Conservation (phyloP, 176 grass and related monocot genomes). For the Areca catechu region DNA sequence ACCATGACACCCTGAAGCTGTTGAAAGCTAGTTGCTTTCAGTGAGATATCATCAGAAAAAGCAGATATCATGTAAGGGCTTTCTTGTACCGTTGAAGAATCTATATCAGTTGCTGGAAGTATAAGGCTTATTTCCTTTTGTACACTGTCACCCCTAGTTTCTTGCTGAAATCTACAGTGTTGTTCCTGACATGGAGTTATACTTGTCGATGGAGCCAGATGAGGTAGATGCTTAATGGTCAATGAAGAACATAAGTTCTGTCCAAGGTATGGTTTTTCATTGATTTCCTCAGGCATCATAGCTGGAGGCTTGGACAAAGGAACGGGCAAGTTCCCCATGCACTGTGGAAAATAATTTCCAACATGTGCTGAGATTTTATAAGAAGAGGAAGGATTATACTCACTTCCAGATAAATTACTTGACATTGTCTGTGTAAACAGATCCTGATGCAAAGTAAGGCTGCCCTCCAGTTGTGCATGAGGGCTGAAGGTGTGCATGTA, state of each 20-base stretch:
- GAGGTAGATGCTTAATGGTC: slow-evolving; percentile 13
- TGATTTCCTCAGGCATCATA: slow-evolving; percentile 29
- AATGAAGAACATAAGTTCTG: slow-evolving; percentile 20
- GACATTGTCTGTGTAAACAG: not conserved
- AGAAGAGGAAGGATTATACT: slow-evolving; percentile 3
- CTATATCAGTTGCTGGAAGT: not conserved
- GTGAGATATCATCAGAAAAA: slow-evolving; percentile 16
- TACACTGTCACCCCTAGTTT: not conserved
- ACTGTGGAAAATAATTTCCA: not conserved
- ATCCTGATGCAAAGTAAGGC: slow-evolving; percentile 5
- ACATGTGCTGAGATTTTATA: slow-evolving; percentile 1
- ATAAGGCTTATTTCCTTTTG: slow-evolving; percentile 3
- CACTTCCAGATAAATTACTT: slow-evolving; percentile 16
- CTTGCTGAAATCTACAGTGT: not conserved
- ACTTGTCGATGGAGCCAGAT: not conserved
- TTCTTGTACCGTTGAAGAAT: not conserved
- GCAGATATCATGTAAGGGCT: not conserved
- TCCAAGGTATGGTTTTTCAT: slow-evolving; percentile 33
- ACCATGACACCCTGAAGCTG: slow-evolving; percentile 47
- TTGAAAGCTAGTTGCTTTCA: slow-evolving; percentile 34
- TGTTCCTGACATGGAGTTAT: slow-evolving; percentile 4
- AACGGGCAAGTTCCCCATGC: not conserved
- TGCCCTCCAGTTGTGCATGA: slow-evolving; percentile 15
- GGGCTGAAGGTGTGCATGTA: not conserved
- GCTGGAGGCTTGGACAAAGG: slow-evolving; percentile 22